Evolutionary conservation across 345 rosid species (phyloP).

Genomic region (Pelargonium nanum): DNA sequence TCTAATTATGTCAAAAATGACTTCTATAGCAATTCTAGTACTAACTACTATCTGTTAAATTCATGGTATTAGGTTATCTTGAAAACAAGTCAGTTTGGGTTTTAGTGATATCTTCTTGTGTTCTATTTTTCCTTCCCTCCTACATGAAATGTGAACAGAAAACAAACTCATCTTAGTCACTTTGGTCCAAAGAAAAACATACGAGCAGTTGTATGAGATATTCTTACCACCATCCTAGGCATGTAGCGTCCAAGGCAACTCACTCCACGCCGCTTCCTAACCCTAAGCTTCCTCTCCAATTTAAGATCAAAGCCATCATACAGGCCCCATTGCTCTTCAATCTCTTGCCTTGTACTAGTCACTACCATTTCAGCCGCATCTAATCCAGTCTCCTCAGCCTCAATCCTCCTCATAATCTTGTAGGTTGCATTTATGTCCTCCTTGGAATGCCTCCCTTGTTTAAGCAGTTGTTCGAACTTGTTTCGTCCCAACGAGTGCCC

Average conservation of each 20-base stretch:
- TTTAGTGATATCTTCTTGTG: no score
- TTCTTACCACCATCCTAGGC: conserved; percentile 62
- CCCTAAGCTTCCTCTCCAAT: conserved; percentile 58
- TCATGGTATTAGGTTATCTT: no score
- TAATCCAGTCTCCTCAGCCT: conserved; percentile 46
- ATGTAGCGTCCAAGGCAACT: conserved; percentile 55
- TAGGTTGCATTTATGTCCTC: conserved; percentile 50
- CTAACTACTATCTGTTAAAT: no score
- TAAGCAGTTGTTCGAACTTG: conserved; percentile 61
- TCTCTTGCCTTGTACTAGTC: conserved; percentile 67
- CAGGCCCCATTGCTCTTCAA: conserved; percentile 68
- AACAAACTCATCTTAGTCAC: no score
- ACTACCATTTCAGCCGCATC: conserved; percentile 61
- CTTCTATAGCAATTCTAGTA: no score
- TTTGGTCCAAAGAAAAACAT: neutral
- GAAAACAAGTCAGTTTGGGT: no score
- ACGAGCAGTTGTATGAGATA: conserved; percentile 3
- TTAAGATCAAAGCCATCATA: conserved; percentile 62
- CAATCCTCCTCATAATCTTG: conserved; percentile 54
- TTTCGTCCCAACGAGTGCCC: conserved; percentile 63
- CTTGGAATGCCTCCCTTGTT: conserved; percentile 53
- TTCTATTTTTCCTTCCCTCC: no score
- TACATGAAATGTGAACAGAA: no score
- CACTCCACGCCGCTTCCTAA: conserved; percentile 52
- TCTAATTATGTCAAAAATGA: no score